phyloP scores from a whole-genome alignment of 1,139 yeast species.

The Saccharomyces hybrid region DNA sequence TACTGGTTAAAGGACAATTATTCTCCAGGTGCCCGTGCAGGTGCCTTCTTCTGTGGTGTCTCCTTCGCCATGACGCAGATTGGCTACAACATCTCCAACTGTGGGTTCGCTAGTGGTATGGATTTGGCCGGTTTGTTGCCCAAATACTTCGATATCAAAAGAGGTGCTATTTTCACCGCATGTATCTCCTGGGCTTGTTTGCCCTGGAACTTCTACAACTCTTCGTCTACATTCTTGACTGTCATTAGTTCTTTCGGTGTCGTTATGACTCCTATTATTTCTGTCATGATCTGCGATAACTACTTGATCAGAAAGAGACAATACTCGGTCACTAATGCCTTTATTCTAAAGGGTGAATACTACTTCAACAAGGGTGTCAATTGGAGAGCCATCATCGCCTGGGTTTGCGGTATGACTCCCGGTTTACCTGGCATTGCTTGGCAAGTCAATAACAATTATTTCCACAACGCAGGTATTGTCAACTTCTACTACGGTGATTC shows the following conservation, averaged over 20 bases:
- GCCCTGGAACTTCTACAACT: slow-evolving; percentile 44
- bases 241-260: slow-evolving; percentile 41
- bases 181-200: slow-evolving; percentile 39
- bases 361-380: slow-evolving; percentile 37
- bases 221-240: slow-evolving; percentile 38
- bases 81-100: slow-evolving; percentile 42
- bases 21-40: slow-evolving; percentile 39
- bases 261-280: slow-evolving; percentile 39
- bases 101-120: slow-evolving; percentile 48
- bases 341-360: slow-evolving; percentile 35
- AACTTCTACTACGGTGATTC: slow-evolving; percentile 38
- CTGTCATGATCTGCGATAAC: slow-evolving; percentile 39
- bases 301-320: slow-evolving; percentile 34
- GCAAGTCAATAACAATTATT: slow-evolving; percentile 28
- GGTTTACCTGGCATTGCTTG: slow-evolving; percentile 41
- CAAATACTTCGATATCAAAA: slow-evolving; percentile 42
- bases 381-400: slow-evolving; percentile 38
- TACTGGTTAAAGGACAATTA: slow-evolving; percentile 33
- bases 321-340: slow-evolving; percentile 35
- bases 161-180: slow-evolving; percentile 44
- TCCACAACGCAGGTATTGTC: slow-evolving; percentile 33
- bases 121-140: slow-evolving; percentile 45
- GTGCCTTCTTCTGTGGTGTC: slow-evolving; percentile 41
- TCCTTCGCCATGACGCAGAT: slow-evolving; percentile 42
- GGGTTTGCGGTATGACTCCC: slow-evolving; percentile 37